These are phyloP conservation scores for Hansenula sp. DNA, from an alignment of 1,139 yeast species.

Conservation along the genomic window DNA sequence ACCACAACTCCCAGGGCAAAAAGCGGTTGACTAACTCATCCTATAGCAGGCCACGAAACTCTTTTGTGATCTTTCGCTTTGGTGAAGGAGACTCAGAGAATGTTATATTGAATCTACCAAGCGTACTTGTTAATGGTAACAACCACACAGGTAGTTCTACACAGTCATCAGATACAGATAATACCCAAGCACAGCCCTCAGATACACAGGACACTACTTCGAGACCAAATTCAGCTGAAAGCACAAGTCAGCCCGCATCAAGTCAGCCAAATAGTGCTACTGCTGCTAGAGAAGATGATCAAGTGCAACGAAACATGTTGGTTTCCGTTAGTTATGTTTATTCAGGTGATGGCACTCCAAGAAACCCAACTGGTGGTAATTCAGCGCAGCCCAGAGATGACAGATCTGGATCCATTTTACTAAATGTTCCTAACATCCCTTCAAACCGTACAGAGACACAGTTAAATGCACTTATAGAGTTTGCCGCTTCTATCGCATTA, in stretches of 20 bases:
- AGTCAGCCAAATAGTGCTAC: not conserved
- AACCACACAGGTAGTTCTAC: not conserved
- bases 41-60: conserved; percentile 2
- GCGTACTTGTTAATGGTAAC: conserved; percentile 3
- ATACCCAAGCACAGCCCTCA: not conserved
- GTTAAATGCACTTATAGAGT: conserved; percentile 48
- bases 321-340: conserved; percentile 34
- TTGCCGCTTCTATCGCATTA: conserved; percentile 69
- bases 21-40: not conserved
- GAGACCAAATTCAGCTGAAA: not conserved
- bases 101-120: conserved; percentile 12
- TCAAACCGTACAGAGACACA: conserved; percentile 23
- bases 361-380: not conserved
- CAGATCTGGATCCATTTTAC: conserved; percentile 49
- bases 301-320: conserved; percentile 27
- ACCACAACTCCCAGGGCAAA: no score
- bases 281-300: not conserved
- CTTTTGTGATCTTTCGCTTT: conserved; percentile 17
- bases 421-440: conserved; percentile 63
- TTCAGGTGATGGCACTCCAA: conserved; percentile 6
- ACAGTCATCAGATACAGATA: not conserved
- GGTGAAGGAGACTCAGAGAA: conserved; percentile 15
- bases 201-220: not conserved
- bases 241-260: not conserved
- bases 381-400: not conserved